These are phyloP conservation scores for Leccinum obscurum DNA, from an alignment of 768 basidiomycete genomes.

Conservation along the genomic window DNA sequence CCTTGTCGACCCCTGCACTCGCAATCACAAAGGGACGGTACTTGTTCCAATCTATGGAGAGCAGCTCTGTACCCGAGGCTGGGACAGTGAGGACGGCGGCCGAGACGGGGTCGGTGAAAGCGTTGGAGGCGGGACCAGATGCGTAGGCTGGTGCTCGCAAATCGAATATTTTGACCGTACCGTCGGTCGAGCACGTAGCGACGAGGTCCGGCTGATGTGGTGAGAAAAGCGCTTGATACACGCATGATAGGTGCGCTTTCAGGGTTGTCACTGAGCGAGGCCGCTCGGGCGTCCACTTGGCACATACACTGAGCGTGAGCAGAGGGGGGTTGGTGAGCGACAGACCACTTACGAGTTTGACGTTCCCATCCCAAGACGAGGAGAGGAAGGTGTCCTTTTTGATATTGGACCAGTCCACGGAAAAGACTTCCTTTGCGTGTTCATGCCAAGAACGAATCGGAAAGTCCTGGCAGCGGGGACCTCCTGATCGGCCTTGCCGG, in stretches of 20 bases:
- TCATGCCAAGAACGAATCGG: slow-evolving; percentile 94
- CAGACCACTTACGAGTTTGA: slow-evolving; percentile 73
- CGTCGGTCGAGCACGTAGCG: slow-evolving; percentile 85
- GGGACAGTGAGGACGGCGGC: slow-evolving; percentile 76
- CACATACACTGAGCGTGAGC: neutral
- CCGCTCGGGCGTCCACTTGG: slow-evolving; percentile 84
- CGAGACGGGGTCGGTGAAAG: slow-evolving; percentile 66
- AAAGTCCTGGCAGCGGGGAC: slow-evolving; percentile 56
- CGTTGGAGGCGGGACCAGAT: slow-evolving; percentile 48
- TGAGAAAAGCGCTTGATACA: slow-evolving; percentile 90
- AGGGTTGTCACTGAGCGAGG: slow-evolving; percentile 79
- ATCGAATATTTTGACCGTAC: slow-evolving; percentile 83
- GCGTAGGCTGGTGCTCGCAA: slow-evolving; percentile 63
- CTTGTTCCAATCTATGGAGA: slow-evolving; percentile 92
- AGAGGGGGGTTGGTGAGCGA: neutral
- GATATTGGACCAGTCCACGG: slow-evolving; percentile 94
- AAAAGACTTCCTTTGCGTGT: slow-evolving; percentile 90
- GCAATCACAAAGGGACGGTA: slow-evolving; percentile 79
- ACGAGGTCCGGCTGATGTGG: slow-evolving; percentile 85
- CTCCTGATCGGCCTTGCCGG: slow-evolving; percentile 30
- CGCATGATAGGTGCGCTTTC: slow-evolving; percentile 80
- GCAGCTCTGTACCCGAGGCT: slow-evolving; percentile 74
- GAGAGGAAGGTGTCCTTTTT: slow-evolving; percentile 87
- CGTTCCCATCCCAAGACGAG: slow-evolving; percentile 87
- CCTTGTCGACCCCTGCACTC: slow-evolving; percentile 77